Evolutionary conservation across 2,329 filamentous ascomycete genomes (phyloP), one percentile per base, ranked within the genome.

Genomic region (Daldinia eschscholtzii): DNA sequence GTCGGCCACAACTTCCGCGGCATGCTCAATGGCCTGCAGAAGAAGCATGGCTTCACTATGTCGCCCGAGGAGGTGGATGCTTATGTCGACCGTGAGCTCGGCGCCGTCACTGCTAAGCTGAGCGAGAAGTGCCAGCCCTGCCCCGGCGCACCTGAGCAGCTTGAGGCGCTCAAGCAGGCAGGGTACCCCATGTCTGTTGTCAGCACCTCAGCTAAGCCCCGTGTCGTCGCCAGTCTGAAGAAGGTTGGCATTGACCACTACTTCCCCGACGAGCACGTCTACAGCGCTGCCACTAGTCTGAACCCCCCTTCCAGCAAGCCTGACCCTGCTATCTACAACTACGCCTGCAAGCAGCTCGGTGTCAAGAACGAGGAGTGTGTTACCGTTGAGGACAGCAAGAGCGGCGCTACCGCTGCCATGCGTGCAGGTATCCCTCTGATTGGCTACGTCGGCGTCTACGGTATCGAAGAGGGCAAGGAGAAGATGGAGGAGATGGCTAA

Each of bases 1-100:
- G 90, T 93, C 71, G 91, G 91, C 74, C 89, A 92, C 79, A 93
- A 93, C 84, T 93, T 93, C 84, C 90, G 91, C 70, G 90, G 90
- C 77, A 93, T 93, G 90, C 88, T 93, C 80, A 80, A 85, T 65
- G 86, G 85, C 63, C 85, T 93, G 58, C 88, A 91, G 80, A 84
- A 87, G 79, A 92, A 92, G 81, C 89, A 89, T 82, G 83, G 84
- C 79, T 92, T 93, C 81, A 82, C 83, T 64, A 85, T 93, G 82
- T 76, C 79, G 18, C 78, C 83, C 13, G 86, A 86, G 2, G 89
- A 93, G 73, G 81, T 92, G 55, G 88, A 92, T 73, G 78, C 79
- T 28, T 93, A 90, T 76, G 90, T 93, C 69, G 84, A 84, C 75
- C 84, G 84, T 68, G 91, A 93, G 79, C 88, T 93, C 70, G 89